Base-by-base conservation (phyloP, 345 rosid genomes). In the Brassica rapa region DNA sequence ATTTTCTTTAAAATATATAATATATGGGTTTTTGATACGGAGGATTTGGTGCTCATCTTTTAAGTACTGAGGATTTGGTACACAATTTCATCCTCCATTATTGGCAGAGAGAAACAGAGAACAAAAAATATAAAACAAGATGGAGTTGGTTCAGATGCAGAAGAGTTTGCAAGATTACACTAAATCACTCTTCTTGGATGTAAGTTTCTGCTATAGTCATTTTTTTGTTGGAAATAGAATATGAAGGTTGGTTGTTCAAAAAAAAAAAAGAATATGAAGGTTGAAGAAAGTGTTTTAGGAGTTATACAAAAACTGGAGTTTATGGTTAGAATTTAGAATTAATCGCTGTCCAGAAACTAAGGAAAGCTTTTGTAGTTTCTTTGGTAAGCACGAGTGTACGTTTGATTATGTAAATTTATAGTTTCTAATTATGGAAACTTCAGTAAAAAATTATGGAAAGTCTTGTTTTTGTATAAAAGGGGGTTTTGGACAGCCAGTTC, bases 401-500 rank as follows among this genome's bases (percentile, higher is more conserved):
- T 41, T 29, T 43, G 12, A 27, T 16, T 64, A 37, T 66, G 60
- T 29, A 19, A 72, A 1, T 11, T 51, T 51, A 3, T 39, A 19
- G 43, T 46, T 62, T 74, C 65, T 62, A 14, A 80, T 41, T 39
- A 56, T 33, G 32, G 62, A 75, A 70, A 62, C 8, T 57, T 33
- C 8, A 33, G 6, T 33, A 33, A 33, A 33, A 1, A 33, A 33
- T 33, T 7, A 33, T 33, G 30, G 62, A 69, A 70, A 62, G n/a
- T 57, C 9, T 25, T 71, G 19, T 29, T 68, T 72, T 59, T 62
- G 71, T 46, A 65, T 76, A 75, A 81, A 86, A 94, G 98, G 96
- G 97, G 16, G 70, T 90, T 84, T 76, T 95, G 90, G 99, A 93
- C 76, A 70, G 85, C 67, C 99, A 95, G 88, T 92, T 88, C 74